Conservation (phyloP, 2,329 filamentous ascomycete genomes). For the Fusarium sp. region DNA sequence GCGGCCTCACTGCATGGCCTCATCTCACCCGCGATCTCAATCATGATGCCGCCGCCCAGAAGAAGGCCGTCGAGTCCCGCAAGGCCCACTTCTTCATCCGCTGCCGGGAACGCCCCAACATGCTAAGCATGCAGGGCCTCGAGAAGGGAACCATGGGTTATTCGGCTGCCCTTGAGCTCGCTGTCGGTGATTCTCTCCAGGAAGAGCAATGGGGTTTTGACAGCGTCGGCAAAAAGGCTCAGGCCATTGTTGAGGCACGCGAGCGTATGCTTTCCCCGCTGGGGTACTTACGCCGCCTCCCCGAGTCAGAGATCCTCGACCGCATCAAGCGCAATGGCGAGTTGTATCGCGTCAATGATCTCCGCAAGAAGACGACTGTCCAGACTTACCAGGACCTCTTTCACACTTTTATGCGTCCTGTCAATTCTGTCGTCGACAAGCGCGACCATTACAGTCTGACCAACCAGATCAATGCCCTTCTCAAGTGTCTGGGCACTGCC, state of each 20-base stretch:
- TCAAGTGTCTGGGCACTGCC: constrained; percentile 72
- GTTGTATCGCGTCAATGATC: constrained; percentile 65
- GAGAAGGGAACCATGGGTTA: constrained; percentile 80
- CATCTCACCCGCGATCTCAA: constrained; percentile 67
- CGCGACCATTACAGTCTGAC: constrained; percentile 72
- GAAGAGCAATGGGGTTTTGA: constrained; percentile 72
- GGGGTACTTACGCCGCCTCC: constrained; percentile 67
- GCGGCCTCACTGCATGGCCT: constrained; percentile 71
- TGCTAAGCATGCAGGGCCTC: constrained; percentile 78
- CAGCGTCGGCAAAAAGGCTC: constrained; percentile 65
- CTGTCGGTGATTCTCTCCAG: constrained; percentile 72
- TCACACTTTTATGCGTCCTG: constrained; percentile 68
- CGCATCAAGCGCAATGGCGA: constrained; percentile 68
- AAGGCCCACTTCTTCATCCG: constrained; percentile 70
- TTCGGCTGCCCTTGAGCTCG: constrained; percentile 74
- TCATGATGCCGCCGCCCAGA: constrained; percentile 58
- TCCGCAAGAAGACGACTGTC: constrained; percentile 63
- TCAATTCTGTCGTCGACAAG: constrained; percentile 66
- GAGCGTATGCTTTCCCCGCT: constrained; percentile 66
- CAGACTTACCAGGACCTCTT: constrained; percentile 74
- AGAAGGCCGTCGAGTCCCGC: constrained; percentile 57
- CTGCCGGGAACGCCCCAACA: constrained; percentile 74
- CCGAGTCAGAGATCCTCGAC: constrained; percentile 69
- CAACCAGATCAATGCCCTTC: constrained; percentile 76
- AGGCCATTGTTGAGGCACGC: constrained; percentile 68